These are phyloP conservation scores for Eucalyptus urophylla DNA, from an alignment of 345 rosid genomes.

Conservation along the genomic window DNA sequence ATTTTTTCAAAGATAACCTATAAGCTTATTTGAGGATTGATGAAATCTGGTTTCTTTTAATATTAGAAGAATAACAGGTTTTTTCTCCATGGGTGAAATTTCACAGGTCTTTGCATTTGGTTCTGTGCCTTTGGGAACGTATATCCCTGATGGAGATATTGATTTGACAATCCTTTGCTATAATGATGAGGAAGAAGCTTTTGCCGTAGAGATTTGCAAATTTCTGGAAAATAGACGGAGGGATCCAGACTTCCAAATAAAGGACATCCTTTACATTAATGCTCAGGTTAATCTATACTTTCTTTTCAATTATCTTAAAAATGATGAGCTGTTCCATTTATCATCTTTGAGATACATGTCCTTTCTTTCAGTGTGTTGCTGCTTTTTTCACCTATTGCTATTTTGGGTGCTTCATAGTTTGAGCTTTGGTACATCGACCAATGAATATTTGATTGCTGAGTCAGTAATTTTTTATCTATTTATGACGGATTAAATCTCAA, in stretches of 20 bases:
- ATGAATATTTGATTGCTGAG: neutral
- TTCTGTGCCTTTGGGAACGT: slow-evolving; percentile 74
- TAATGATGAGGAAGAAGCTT: slow-evolving; percentile 43
- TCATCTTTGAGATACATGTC: neutral
- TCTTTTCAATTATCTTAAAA: neutral
- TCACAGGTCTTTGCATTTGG: slow-evolving; percentile 67
- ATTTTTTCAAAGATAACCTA: neutral
- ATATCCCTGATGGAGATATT: slow-evolving; percentile 93
- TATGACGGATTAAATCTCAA: neutral
- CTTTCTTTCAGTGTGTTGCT: neutral
- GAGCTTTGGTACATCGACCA: neutral
- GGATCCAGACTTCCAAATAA: slow-evolving; percentile 30
- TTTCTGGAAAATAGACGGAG: slow-evolving; percentile 39
- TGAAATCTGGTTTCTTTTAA: neutral
- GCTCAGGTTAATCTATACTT: slow-evolving; percentile 53
- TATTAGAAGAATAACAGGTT: neutral
- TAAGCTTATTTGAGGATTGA: neutral
- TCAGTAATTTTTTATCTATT: neutral
- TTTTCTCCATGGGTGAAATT: neutral
- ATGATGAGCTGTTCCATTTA: neutral
- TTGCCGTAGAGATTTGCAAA: slow-evolving; percentile 28
- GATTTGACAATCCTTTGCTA: slow-evolving; percentile 64
- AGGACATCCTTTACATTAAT: slow-evolving; percentile 54
- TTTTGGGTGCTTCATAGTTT: neutral
- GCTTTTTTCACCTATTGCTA: neutral